Conservation (phyloP, 371 early-diverging fungal genomes). For the Actinomucor elegans region DNA sequence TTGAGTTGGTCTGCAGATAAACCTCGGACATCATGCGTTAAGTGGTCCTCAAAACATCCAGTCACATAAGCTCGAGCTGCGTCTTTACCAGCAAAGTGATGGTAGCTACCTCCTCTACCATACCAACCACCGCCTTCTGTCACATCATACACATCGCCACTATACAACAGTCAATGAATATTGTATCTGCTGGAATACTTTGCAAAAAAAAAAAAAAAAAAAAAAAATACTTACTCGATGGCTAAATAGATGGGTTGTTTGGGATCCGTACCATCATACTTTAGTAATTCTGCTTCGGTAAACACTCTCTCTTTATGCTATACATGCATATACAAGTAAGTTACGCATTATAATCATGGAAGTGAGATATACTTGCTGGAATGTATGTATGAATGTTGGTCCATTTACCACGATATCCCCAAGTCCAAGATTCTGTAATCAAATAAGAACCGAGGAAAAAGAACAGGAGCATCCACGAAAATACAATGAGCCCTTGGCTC, state of each 20-base stretch:
- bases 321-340: neutral
- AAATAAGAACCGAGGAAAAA: constrained; percentile 67
- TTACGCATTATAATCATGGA: no score
- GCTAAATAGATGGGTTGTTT: constrained; percentile 85
- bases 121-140: constrained; percentile 73
- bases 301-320: constrained; percentile 60
- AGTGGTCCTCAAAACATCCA: constrained; percentile 89
- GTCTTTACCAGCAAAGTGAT: constrained; percentile 91
- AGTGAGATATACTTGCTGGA: constrained; percentile 43
- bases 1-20: constrained; percentile 70
- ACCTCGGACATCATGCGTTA: constrained; percentile 93
- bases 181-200: neutral
- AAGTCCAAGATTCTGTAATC: constrained; percentile 76
- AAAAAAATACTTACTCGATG: constrained; percentile 66
- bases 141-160: constrained; percentile 91
- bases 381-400: constrained; percentile 73
- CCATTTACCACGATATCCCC: constrained; percentile 77
- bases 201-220: no score
- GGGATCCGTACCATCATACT: constrained; percentile 80
- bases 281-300: constrained; percentile 72
- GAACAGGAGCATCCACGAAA: constrained; percentile 41
- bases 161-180: constrained; percentile 14
- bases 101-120: constrained; percentile 80
- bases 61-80: constrained; percentile 94
- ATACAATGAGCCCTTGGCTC: constrained; percentile 21